Conservation (phyloP, 345 rosid species). For the Melaleuca alternifolia region DNA sequence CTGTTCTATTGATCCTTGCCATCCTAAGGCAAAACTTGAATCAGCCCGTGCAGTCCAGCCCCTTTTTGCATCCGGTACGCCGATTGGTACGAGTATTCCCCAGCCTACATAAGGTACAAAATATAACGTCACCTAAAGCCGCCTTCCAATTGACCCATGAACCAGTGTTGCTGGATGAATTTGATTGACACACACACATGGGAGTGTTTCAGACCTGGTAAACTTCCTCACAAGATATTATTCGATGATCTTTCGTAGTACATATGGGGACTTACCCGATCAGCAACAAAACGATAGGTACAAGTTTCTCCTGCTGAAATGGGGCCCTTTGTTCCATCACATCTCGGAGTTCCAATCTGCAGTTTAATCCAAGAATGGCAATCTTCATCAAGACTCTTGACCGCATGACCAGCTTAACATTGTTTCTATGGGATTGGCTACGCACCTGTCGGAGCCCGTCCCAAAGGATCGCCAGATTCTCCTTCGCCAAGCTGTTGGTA, state of each 20-base stretch:
- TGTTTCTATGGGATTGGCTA: too few relatives aligned
- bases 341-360: slow-evolving; percentile 70
- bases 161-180: neutral
- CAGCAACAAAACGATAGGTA: slow-evolving; percentile 57
- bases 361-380: neutral
- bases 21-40: slow-evolving; percentile 34
- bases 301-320: slow-evolving; percentile 64
- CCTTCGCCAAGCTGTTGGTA: slow-evolving; percentile 47
- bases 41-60: slow-evolving; percentile 60
- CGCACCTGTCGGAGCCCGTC: slow-evolving; percentile 72
- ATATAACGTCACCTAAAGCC: too few relatives aligned
- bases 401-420: neutral
- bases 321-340: slow-evolving; percentile 75
- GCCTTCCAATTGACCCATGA: neutral
- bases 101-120: slow-evolving; percentile 31
- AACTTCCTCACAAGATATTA: too few relatives aligned
- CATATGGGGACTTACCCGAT: slow-evolving; percentile 32
- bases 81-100: slow-evolving; percentile 69
- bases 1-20: slow-evolving; percentile 2
- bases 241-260: too few relatives aligned
- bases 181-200: neutral
- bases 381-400: neutral
- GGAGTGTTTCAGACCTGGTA: too few relatives aligned
- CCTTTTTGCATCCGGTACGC: slow-evolving; percentile 85
- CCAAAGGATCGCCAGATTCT: slow-evolving; percentile 69